Evolutionary conservation across 768 basidiomycete genomes (phyloP), one percentile per base, ranked within the genome.

Genomic region (Kwoniella newhampshirensis): DNA sequence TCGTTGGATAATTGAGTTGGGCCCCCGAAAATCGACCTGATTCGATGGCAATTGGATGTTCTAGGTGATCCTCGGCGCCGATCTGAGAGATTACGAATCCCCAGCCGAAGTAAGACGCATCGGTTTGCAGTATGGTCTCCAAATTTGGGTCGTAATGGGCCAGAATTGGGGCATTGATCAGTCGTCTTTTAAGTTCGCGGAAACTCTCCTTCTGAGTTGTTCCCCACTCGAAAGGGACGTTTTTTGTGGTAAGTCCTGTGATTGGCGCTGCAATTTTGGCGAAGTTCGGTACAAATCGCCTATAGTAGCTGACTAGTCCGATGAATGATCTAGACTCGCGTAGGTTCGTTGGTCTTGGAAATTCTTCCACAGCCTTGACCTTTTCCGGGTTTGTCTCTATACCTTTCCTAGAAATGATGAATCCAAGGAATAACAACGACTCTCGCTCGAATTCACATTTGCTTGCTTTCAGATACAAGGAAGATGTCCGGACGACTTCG

Each of bases 1-100:
- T 77, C 18, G 81, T 78, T 13, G 81, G 71, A 57, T 84, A 83
- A 63, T 83, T 84, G 1, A 67, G 26, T 62, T 85, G 78, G 0
- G 79, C 66, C 0, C 60, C 28, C 11, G 56, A 66, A 26, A 66
- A 45, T 32, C 53, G 51, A 7, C 64, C 25, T 40, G 64, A 66
- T 15, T 26, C 48, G 40, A 66, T 59, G 5, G 53, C 62, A 7
- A 66, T 40, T 17, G 64, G 64, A 21, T 54, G 45, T 45, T 48
- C 30, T 11, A 27, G 25, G 8, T 23, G 17, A 8, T 7, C 18
- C 17, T 8, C 40, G 21, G 28, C 20, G 21, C 28, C 18, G 17
- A 39, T 26, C 57, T 78, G 77, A 0, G 66, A 60, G 0, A 78
- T 58, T 1, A 77, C 66, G 8, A 54, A 74, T 5, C 70, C 76